phyloP scores from a whole-genome alignment of 1,284 basidiomycete genomes.

The Pascua sp. region DNA sequence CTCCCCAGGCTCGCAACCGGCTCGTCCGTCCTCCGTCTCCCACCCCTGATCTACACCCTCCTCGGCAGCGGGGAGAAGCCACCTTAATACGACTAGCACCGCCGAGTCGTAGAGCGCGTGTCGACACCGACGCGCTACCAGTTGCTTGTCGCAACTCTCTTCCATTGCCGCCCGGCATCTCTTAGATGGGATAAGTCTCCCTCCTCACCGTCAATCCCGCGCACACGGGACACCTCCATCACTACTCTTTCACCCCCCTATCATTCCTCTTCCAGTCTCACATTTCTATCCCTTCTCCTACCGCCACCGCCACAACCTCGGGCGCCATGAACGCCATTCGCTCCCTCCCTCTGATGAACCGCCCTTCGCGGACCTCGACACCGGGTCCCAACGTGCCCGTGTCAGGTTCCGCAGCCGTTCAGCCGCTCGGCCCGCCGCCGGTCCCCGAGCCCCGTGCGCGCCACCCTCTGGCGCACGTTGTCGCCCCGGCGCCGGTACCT shows the following conservation, averaged over 20 bases:
- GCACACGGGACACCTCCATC: constrained; percentile 3
- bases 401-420: constrained; percentile 12
- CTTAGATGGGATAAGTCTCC: constrained; percentile 28
- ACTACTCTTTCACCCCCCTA: neutral
- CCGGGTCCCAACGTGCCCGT: constrained; percentile 34
- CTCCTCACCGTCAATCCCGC: constrained; percentile 4
- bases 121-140: constrained; percentile 2
- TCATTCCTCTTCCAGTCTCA: neutral
- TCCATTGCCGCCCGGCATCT: neutral
- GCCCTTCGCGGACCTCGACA: constrained; percentile 46
- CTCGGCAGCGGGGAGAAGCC: constrained; percentile 46
- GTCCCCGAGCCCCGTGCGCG: constrained; percentile 8
- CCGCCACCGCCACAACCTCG: constrained; percentile 14
- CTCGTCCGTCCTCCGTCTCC: constrained; percentile 40
- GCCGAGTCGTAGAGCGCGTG: constrained; percentile 1
- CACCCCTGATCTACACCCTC: constrained; percentile 43
- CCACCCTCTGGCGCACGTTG: constrained; percentile 2
- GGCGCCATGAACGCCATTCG: constrained; percentile 46
- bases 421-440: constrained; percentile 16
- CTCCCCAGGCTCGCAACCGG: constrained; percentile 33
- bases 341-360: constrained; percentile 48
- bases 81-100: constrained; percentile 40
- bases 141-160: constrained; percentile 11
- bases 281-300: constrained; percentile 1
- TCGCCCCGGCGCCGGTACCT: neutral